Evolutionary conservation across 306 rosid species (phyloP), one percentile per base, ranked within the genome.

Genomic region (Senna tora): DNA sequence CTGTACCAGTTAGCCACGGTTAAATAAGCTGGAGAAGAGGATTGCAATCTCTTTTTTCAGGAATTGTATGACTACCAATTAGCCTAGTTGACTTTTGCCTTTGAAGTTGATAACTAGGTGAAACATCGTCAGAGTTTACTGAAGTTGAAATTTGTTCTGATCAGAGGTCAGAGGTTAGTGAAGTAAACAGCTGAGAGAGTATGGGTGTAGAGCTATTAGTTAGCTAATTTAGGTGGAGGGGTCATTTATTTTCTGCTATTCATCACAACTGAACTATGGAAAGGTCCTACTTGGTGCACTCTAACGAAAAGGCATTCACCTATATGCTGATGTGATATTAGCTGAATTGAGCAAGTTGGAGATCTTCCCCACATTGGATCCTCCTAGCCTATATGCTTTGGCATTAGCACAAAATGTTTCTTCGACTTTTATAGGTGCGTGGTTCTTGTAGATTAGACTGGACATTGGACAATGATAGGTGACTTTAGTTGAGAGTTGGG

Each of bases 41-140:
- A 33, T 32, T 7, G n/a, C 45, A 39, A 33, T 16, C 64, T 58
- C 45, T n/a, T n/a, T 15, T 8, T 59, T 0, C 65, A 15, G 42
- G 17, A 32, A 58, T 32, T 30, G 21, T 32, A 45, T 63, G 69
- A 1, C 20, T 63, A 63, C 69, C 69, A 63, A 0, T 41, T 41
- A 12, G 36, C 34, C 14, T 7, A 8, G 5, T 61, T 61, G 19
- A 42, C 34, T 25, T 25, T 11, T 25, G 4, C 55, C 43, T 6
- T 13, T 46, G 56, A 45, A 28, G 21, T 66, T 65, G 42, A 30
- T 47, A 7, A 5, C 53, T 9, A 15, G 25, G 17, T 9, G 30
- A 17, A 66, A 21, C 54, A 7, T 65, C 43, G 69, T 21, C 8
- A 5, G 50, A 62, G 14, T 38, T 13, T 33, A 54, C 0, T 20